Percentiles rank a stretch among this genome's conserved stretches.
Conservation (phyloP, 2,329 filamentous ascomycete genomes). For the Ophiosphaerella narmari region DNA sequence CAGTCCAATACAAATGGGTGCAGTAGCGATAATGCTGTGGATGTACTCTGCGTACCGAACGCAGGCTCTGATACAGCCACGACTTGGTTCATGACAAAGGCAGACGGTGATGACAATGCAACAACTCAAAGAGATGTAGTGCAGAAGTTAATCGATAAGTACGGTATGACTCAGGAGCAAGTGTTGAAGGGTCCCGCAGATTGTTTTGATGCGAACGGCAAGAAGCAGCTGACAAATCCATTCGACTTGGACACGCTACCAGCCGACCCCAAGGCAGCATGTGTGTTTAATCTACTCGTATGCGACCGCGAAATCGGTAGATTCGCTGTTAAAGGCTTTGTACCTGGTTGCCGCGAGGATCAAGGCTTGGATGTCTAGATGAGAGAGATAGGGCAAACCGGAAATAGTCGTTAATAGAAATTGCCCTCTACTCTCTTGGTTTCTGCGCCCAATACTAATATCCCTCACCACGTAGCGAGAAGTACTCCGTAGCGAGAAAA, state of each 20-base stretch:
- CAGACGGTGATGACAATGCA: neutral
- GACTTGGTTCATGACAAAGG: neutral
- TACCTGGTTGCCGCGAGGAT: too few species aligned
- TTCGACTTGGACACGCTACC: constrained; percentile 1
- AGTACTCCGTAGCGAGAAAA: too few species aligned
- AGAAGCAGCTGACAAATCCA: constrained; percentile 8
- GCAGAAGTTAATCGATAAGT: neutral
- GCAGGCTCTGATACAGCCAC: neutral
- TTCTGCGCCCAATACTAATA: too few species aligned
- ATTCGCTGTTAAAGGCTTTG: too few species aligned
- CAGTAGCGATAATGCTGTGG: neutral
- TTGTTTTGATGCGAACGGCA: constrained; percentile 9
- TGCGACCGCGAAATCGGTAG: neutral
- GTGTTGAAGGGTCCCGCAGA: constrained; percentile 5
- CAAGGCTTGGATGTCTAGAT: too few species aligned
- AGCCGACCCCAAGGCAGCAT: neutral
- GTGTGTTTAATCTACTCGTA: constrained; percentile 3
- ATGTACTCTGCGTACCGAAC: neutral
- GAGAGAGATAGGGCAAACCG: too few species aligned
- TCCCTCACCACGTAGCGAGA: too few species aligned
- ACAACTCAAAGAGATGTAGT: neutral
- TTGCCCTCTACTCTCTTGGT: too few species aligned
- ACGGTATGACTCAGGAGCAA: constrained; percentile 4
- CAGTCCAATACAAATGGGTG: neutral
- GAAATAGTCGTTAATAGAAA: too few species aligned